Base-by-base conservation (phyloP, 202 grass and related monocot genomes). In the Carex sylvatica region DNA sequence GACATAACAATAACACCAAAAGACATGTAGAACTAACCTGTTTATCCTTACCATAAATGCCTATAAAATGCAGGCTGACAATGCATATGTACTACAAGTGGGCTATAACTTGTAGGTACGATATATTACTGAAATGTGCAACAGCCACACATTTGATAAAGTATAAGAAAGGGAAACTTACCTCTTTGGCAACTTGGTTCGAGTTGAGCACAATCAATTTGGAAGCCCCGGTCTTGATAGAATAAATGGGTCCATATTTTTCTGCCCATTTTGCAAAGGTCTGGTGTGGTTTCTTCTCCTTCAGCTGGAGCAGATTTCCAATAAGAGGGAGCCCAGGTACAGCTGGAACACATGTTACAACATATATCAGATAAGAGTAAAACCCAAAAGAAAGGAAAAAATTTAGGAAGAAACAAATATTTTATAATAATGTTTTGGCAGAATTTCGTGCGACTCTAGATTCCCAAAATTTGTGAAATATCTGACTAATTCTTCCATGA, bases 271-370 rank as follows among this genome's bases (percentile, higher is more conserved):
- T 93, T 23, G 90, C 62, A 82, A 98, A 98, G 2, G 92, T 95
- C 33, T 81, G 78, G 52, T 95, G 90, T 9, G 95, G 95, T 38
- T 93, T 98, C 77, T 95, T 98, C 66, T 95, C 92, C 87, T 98
- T 98, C 47, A 95, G 19, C 72, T 98, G 92, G 52, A 79, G 87
- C 81, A 98, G 65, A 85, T 98, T 98, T 47, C 95, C 95, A 83
- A 93, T 75, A 42, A 98, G 75, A 59, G 92, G 95, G 69, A 90
- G 80, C 61, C 92, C 95, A 86, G 90, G 91, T 73, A 98, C 91
- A 87, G 70, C 95, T 98, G 80, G 63, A 90, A 77, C 73, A 51
- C 4, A 88, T 26, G 9, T 53, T 64, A 85, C 61, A 52, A 54
- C 54, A 76, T 63, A 80, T 65, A 78, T 4, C 72, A 2, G 13